Conservation (phyloP, 306 rosid genomes). For the Datisca glomerata region DNA sequence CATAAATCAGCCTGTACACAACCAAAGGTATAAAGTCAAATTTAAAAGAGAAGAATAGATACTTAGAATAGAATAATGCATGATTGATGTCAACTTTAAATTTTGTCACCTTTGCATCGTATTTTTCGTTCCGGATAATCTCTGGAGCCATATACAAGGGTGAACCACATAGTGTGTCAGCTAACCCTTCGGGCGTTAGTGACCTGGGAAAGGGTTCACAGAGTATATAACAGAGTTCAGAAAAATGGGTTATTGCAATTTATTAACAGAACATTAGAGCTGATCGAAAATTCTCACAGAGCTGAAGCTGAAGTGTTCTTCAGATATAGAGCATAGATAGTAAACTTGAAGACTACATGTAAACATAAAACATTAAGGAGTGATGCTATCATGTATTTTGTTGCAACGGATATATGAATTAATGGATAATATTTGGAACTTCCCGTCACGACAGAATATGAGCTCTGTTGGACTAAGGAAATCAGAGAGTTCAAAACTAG, state of each 20-base stretch:
- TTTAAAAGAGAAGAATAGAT: background rate
- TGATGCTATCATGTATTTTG: background rate
- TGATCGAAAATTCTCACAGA: background rate
- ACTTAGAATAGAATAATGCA: background rate
- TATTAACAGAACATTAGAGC: background rate
- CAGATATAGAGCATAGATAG: too few relatives aligned
- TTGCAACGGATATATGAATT: background rate
- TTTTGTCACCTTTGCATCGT: conserved; percentile 76
- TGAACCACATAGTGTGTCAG: conserved; percentile 90
- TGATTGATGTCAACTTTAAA: conserved; percentile 10
- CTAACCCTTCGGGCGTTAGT: conserved; percentile 54
- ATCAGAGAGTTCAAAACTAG: background rate
- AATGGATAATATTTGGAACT: background rate
- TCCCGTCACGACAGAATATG: background rate
- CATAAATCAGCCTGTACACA: conserved; percentile 85
- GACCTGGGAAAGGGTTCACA: conserved; percentile 40
- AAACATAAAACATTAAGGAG: too few relatives aligned
- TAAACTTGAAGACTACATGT: too few relatives aligned
- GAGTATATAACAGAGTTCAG: background rate
- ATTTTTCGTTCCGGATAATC: conserved; percentile 54
- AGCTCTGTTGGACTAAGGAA: background rate
- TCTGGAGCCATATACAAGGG: conserved; percentile 99
- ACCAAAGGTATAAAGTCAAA: conserved; percentile 1
- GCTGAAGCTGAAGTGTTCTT: too few relatives aligned
- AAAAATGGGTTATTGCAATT: background rate